These are phyloP conservation scores for Botryosphaeria agaves DNA, from an alignment of 2,329 filamentous ascomycete genomes.

Conservation along the genomic window DNA sequence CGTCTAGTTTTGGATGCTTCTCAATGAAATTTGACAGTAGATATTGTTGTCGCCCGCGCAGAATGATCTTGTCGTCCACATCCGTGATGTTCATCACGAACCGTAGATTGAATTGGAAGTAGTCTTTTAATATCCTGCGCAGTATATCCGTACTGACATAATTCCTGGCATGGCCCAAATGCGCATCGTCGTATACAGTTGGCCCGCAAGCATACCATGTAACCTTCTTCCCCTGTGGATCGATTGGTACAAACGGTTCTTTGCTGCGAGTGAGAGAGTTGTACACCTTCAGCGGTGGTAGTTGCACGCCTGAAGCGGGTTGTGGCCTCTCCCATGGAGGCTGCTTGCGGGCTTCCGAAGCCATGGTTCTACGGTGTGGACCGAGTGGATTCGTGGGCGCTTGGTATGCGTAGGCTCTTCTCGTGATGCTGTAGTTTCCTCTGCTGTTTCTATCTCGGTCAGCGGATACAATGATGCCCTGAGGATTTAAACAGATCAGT, in stretches of 20 bases:
- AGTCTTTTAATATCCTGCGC: slow-evolving; percentile 62
- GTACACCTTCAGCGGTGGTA: slow-evolving; percentile 53
- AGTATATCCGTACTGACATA: slow-evolving; percentile 86
- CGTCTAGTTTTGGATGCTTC: slow-evolving; percentile 24
- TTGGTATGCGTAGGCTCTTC: no score
- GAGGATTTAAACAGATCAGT: no score
- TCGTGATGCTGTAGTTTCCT: no score
- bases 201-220: slow-evolving; percentile 85
- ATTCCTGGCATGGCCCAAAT: slow-evolving; percentile 72
- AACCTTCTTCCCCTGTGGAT: slow-evolving; percentile 48
- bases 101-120: slow-evolving; percentile 66
- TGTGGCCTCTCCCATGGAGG: slow-evolving; percentile 14
- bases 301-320: slow-evolving; percentile 10
- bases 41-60: slow-evolving; percentile 57
- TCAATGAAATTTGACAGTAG: slow-evolving; percentile 53
- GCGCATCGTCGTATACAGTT: slow-evolving; percentile 62
- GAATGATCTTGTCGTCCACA: slow-evolving; percentile 46
- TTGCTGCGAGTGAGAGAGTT: slow-evolving; percentile 65
- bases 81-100: slow-evolving; percentile 94
- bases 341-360: no score
- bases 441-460: no score
- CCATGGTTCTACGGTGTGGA: no score
- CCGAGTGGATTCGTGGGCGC: no score
- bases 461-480: no score
- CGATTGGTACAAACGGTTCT: slow-evolving; percentile 56